Evolutionary conservation across 768 basidiomycete species (phyloP).

Genomic region (Collybiopsis luxurians): DNA sequence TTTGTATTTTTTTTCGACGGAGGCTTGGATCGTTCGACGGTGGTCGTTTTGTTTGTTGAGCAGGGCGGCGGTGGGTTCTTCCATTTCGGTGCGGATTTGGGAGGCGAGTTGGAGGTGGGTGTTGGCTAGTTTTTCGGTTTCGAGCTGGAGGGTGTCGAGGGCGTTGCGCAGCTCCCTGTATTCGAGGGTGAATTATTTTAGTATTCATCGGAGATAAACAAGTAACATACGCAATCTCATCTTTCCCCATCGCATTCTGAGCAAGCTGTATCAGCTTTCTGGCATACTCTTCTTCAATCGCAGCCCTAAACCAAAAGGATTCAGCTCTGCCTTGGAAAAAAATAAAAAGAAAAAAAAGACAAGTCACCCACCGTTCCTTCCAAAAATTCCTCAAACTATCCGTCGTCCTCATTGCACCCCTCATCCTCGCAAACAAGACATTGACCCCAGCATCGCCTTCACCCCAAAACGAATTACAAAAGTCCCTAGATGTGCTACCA

Average conservation of each 20-base stretch:
- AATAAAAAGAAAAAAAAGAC: no score
- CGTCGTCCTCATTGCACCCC: slow-evolving; percentile 10
- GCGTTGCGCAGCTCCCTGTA: slow-evolving; percentile 77
- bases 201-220: neutral
- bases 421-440: slow-evolving; percentile 14
- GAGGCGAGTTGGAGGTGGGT: slow-evolving; percentile 73
- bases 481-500: slow-evolving; percentile 7
- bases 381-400: slow-evolving; percentile 13
- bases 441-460: slow-evolving; percentile 11
- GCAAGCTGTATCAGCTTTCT: slow-evolving; percentile 8
- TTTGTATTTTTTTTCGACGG: slow-evolving; percentile 90
- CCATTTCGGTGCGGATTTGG: slow-evolving; percentile 74
- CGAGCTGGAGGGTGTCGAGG: slow-evolving; percentile 73
- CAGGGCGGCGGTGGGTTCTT: slow-evolving; percentile 62
- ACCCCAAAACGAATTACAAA: slow-evolving; percentile 18
- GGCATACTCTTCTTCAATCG: slow-evolving; percentile 17
- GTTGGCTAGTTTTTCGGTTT: slow-evolving; percentile 80
- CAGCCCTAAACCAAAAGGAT: neutral
- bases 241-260: slow-evolving; percentile 10
- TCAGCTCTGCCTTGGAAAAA: neutral
- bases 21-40: slow-evolving; percentile 67
- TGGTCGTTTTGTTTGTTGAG: slow-evolving; percentile 64
- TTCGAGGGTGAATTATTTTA: slow-evolving; percentile 15
- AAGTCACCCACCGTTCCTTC: slow-evolving; percentile 12
- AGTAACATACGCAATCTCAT: slow-evolving; percentile 16